These are phyloP conservation scores for Hypoxylon fuscum DNA, from an alignment of 495 filamentous ascomycete genomes.

Conservation along the genomic window DNA sequence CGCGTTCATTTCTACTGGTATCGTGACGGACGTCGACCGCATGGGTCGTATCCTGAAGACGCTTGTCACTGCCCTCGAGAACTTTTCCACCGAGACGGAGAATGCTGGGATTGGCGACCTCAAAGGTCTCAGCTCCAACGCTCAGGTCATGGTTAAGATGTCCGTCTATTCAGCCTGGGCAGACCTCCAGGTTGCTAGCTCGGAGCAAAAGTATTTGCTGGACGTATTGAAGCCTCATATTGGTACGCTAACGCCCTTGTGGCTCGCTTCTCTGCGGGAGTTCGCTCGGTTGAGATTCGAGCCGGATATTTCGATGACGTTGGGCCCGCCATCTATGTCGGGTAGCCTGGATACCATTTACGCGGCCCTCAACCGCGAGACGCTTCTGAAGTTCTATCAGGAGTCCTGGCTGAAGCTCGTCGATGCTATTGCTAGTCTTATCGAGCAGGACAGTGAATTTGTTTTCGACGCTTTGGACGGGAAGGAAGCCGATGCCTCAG, in stretches of 20 bases:
- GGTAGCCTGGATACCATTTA: constrained; percentile 90
- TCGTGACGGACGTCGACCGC: constrained; percentile 95
- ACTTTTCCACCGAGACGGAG: constrained; percentile 85
- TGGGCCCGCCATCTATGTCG: constrained; percentile 76
- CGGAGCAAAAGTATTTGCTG: constrained; percentile 87
- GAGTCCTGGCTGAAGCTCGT: constrained; percentile 96
- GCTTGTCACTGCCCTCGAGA: constrained; percentile 88
- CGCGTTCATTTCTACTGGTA: constrained; percentile 93
- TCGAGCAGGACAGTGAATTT: constrained; percentile 96
- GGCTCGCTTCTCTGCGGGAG: constrained; percentile 91
- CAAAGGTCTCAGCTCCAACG: constrained; percentile 92
- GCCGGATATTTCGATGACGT: constrained; percentile 90
- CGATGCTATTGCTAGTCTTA: constrained; percentile 95
- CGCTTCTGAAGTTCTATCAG: constrained; percentile 94
- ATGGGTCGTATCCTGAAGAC: constrained; percentile 98
- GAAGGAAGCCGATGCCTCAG: constrained; percentile 67
- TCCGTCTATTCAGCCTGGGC: constrained; percentile 98
- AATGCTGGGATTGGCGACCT: constrained; percentile 91
- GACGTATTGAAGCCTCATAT: constrained; percentile 92
- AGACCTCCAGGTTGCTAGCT: constrained; percentile 95
- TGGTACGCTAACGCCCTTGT: constrained; percentile 85
- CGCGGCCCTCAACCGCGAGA: constrained; percentile 92
- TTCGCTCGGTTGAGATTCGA: constrained; percentile 95
- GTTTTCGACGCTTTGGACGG: constrained; percentile 97
- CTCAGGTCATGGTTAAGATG: constrained; percentile 98